Evolutionary conservation across 805 yeast genomes (phyloP), one percentile per base, ranked within the genome.

Genomic region (Kodamaea jinghongensis): DNA sequence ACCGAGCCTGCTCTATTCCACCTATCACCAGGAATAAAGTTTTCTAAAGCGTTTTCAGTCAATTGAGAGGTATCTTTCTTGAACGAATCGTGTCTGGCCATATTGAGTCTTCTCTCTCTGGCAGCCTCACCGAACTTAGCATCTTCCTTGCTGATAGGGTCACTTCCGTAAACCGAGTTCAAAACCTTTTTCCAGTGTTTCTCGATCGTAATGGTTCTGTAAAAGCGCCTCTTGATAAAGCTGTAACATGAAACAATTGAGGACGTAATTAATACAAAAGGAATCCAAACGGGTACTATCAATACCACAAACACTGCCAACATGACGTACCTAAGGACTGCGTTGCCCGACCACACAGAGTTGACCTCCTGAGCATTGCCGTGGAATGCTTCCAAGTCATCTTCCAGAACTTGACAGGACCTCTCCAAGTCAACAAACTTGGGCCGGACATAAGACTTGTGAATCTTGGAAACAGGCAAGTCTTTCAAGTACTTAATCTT

Each of bases 251-350:
- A 61, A 3, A 65, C 61, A 7, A 65, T 43, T 1, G 68, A 55
- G 12, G 65, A 55, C 1, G 65, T 50, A 14, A 61, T 55, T 16
- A 75, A 46, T 2, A 75, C 67, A 12, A 72, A 38, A 1, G 81
- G 79, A 14, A 76, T 55, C 79, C 80, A 76, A 25, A 75, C 41
- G 0, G 82, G 81, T 4, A 76, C 37, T 12, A 67, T 41, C 8
- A 69, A 47, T 13, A 52, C 27, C 1, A 61, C 55, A 1, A 60
- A 48, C 11, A 49, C 42, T n/a, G 54, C 39, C 6, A 67, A 41
- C 8, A 65, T 42, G 2, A 55, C 31, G 13, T 56, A 36, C 30
- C 60, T 51, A 4, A 61, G 42, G 10, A 56, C 20, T 31, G 51
- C 54, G 41, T 59, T 62, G 4, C 58, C 48, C 34, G 70, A 49